Evolutionary conservation across 352 stramenopile species (phyloP), one percentile per base, ranked within the genome.

Genomic region (Pythium dissimile): DNA sequence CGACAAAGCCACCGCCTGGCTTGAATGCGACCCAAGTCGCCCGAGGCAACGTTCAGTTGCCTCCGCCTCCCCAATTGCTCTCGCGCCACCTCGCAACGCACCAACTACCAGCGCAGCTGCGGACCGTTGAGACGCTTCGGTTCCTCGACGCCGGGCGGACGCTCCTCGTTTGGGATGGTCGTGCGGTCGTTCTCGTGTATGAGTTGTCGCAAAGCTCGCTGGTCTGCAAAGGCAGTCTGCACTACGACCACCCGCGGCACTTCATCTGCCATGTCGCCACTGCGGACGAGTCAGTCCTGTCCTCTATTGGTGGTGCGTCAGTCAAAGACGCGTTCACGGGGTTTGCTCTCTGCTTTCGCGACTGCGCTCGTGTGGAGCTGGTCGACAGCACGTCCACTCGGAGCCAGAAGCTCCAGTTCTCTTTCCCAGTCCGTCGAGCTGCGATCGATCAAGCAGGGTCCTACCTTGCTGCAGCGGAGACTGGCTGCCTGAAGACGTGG

Each of bases 401-500:
- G 6, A 54, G 11, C 27, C 42, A 68, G 9, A 49, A 16, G 21
- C 58, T 82, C 20, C 5, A 58, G n/a, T 77, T 78, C 47, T 63
- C 64, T 8, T 71, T 78, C 23, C 67, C 68, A 0, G 71, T 77
- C 1, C 71, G 80, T 35, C 66, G 71, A 24, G 23, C 52, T 9
- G 63, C 77, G 5, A 74, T 89, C 26, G 73, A 88, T 46, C 20
- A 30, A 5, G 47, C 39, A 1, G 73, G 75, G 3, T 72, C 71
- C 42, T 72, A 59, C 21, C 49, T 86, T 15, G 73, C 72, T 2
- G 62, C 72, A 0, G 74, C 75, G 13, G 75, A 87, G 57, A 50
- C 47, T 1, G 75, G 30, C 2, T 30, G 67, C 24, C 66, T 87
- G 34, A 86, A 87, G 34, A 60, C 72, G 3, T 87, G 74, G 73